A percentile compares a stretch with the other conserved stretches of the same genome.
phyloP scores from a whole-genome alignment of 2,329 filamentous ascomycete genomes.

The Phoma herbarum region DNA sequence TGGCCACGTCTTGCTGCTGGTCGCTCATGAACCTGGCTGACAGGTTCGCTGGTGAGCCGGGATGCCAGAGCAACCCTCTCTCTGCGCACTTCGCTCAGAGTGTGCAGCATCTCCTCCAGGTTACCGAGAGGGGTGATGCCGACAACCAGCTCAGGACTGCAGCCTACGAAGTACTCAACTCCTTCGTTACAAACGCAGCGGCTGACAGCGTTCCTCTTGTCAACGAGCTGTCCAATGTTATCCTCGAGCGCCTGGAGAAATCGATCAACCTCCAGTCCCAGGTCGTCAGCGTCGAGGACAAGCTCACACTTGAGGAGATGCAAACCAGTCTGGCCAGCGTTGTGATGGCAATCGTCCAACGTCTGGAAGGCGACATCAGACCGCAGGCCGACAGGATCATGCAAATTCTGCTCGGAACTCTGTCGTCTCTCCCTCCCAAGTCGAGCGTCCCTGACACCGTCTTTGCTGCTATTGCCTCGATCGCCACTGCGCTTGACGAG shows the following conservation, averaged over 20 bases:
- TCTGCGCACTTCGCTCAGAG: constrained; percentile 94
- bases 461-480: constrained; percentile 89
- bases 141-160: constrained; percentile 93
- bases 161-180: constrained; percentile 95
- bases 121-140: constrained; percentile 82
- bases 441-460: constrained; percentile 94
- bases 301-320: constrained; percentile 95
- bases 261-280: constrained; percentile 89
- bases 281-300: constrained; percentile 96
- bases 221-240: constrained; percentile 83
- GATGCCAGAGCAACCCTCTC: constrained; percentile 79
- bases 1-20: constrained; percentile 99
- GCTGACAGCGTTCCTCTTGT: constrained; percentile 84
- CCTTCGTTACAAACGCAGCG: constrained; percentile 90
- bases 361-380: constrained; percentile 88
- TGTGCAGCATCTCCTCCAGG: constrained; percentile 81
- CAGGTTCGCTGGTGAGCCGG: constrained; percentile 87
- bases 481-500: constrained; percentile 89
- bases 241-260: constrained; percentile 89
- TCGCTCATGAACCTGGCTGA: constrained; percentile 98
- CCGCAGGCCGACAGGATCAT: constrained; percentile 95
- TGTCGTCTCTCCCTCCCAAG: constrained; percentile 79
- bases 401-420: constrained; percentile 82
- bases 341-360: constrained; percentile 87
- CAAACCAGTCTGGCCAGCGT: constrained; percentile 95